Base-by-base conservation (phyloP, 2,329 filamentous ascomycete genomes). In the Pseudocercospora cruenta region DNA sequence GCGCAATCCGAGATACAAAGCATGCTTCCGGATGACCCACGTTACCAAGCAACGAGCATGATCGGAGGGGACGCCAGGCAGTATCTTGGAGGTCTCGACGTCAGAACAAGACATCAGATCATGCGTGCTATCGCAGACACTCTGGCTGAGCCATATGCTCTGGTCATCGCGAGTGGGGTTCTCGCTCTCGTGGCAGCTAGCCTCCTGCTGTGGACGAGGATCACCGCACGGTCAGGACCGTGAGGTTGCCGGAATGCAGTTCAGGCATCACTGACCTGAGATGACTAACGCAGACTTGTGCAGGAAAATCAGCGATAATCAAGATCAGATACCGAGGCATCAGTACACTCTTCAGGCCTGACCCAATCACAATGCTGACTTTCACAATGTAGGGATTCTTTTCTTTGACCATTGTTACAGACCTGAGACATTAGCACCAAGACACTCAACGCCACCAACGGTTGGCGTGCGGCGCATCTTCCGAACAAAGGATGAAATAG, bases 111-210 rank as follows among this genome's bases (percentile, higher is more conserved):
- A 26, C 26, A 66, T n/a, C 60, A 58, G 21, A 57, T 62, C 33
- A 47, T 51, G 10, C 57, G 60, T 24, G 60, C 61, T 1, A 61
- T 68, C 36, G 51, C 63, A 6, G 49, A 58, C n/a, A 45, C n/a
- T 28, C 21, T 68, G 26, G 61, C 28, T 4, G 47, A 60, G 58
- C 60, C 33, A 16, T 66, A 66, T 59, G 58, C 62, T 12, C 31
- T 68, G 26, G 51, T 66, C 28, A 64, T 68, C 7, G 57, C 61
- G 26, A 49, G 47, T 19, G 66, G 66, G 4, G 60, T 39, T 36
- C 24, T 68, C 64, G 63, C 55, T 8, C 31, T 68, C 22, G 49
- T 63, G 16, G 14, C 39, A 19, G 39, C 16, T n/a, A 19, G 16
- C 16, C 19, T 43, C 39, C 39, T 43, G 2, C n/a, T 43, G 4